Evolutionary conservation across 768 basidiomycete species (phyloP).

Genomic region (Cystofilobasidium capitatum): DNA sequence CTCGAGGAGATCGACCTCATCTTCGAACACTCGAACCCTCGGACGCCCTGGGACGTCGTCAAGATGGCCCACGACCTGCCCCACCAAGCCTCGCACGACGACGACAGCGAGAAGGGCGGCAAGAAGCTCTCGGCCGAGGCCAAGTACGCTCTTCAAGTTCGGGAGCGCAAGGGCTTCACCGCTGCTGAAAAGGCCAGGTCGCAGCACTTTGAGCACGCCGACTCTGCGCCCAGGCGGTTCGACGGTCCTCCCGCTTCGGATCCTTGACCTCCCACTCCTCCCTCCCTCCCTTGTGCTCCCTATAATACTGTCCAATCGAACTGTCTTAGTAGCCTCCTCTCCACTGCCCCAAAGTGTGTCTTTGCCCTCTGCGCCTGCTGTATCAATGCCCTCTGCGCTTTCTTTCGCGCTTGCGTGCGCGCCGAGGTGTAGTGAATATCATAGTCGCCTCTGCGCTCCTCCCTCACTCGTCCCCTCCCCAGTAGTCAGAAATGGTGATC

Average conservation of each 20-base stretch:
- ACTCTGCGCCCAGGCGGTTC: too few relatives aligned
- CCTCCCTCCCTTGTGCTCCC: too few relatives aligned
- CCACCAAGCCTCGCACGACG: background rate
- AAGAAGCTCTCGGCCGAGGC: background rate
- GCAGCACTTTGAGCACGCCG: background rate
- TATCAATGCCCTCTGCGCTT: too few relatives aligned
- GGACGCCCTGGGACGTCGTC: constrained; percentile 21
- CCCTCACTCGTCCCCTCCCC: constrained; percentile 24
- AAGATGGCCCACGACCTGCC: constrained; percentile 1
- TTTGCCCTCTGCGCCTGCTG: too few relatives aligned
- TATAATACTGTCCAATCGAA: too few relatives aligned
- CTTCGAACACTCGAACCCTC: constrained; percentile 11
- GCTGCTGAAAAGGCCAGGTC: background rate
- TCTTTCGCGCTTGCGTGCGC: too few relatives aligned
- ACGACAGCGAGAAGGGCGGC: background rate
- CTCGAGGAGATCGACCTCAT: constrained; percentile 28
- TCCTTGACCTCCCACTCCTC: too few relatives aligned
- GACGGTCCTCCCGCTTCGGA: too few relatives aligned
- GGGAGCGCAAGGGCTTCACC: background rate
- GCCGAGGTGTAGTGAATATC: too few relatives aligned
- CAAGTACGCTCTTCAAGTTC: background rate
- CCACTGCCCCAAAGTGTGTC: too few relatives aligned
- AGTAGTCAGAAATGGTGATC: constrained; percentile 16
- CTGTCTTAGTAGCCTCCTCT: too few relatives aligned
- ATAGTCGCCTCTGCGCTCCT: too few relatives aligned